A percentile compares a stretch with the other conserved stretches of the same genome.
Evolutionary conservation across 2,329 filamentous ascomycete species (phyloP).

Genomic region (Stromatinia cepivora): DNA sequence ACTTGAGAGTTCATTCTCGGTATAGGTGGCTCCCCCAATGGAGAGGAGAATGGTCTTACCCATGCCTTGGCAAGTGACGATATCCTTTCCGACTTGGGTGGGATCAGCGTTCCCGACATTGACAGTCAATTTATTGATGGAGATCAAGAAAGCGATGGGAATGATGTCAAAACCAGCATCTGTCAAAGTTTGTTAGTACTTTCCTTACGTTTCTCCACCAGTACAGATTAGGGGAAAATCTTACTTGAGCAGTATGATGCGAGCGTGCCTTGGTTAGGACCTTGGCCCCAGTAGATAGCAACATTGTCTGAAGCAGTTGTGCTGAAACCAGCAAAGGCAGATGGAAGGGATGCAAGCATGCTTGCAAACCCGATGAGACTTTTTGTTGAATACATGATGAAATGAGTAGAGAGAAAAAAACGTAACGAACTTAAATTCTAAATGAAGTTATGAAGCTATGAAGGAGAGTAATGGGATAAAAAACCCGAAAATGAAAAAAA

Average conservation of each 20-base stretch:
- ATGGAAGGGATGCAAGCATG: conserved; percentile 32
- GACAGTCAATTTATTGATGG: conserved; percentile 15
- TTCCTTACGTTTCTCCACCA: not conserved
- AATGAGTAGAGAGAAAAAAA: conserved; percentile 14
- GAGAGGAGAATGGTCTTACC: conserved; percentile 71
- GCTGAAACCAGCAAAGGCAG: conserved; percentile 45
- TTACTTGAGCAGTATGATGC: conserved; percentile 25
- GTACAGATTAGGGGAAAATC: not conserved
- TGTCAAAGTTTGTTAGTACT: conserved; percentile 2
- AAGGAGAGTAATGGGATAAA: conserved; percentile 24
- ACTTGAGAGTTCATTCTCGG: conserved; percentile 63
- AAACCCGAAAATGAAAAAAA: conserved; percentile 19
- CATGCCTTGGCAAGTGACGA: conserved; percentile 22
- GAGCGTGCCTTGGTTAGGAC: conserved; percentile 19
- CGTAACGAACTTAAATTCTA: not conserved
- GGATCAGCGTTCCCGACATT: conserved; percentile 22
- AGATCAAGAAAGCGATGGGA: conserved; percentile 18
- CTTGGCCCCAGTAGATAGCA: conserved; percentile 63
- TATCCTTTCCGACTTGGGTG: conserved; percentile 21
- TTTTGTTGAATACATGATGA: conserved; percentile 24
- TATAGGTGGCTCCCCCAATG: conserved; percentile 69
- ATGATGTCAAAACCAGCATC: conserved; percentile 16
- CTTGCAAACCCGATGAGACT: conserved; percentile 19
- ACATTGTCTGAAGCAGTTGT: conserved; percentile 51
- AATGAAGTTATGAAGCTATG: conserved; percentile 19